These are phyloP conservation scores for Pichia heedii DNA, from an alignment of 805 yeast genomes.

Conservation along the genomic window DNA sequence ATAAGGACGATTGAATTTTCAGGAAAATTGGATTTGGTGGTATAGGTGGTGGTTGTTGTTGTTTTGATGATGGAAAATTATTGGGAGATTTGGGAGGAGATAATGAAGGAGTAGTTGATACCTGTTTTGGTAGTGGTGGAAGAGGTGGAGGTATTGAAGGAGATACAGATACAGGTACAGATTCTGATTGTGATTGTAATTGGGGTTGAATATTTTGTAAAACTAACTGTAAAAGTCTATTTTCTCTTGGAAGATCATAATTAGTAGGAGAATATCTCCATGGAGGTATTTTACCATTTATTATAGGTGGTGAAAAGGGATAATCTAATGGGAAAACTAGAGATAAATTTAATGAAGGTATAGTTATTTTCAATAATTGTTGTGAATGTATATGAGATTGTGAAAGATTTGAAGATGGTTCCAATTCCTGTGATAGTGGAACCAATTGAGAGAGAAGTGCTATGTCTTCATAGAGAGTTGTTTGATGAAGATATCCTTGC, in stretches of 20 bases:
- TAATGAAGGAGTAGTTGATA: neutral
- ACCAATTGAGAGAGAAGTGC: no score
- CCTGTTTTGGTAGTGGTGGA: neutral
- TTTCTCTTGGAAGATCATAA: constrained; percentile 17
- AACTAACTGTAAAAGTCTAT: constrained; percentile 21
- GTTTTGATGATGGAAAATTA: no score
- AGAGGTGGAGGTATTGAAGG: constrained; percentile 1
- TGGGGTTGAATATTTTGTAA: no score
- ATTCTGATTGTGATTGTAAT: no score
- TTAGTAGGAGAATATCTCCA: constrained; percentile 12
- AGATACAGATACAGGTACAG: no score
- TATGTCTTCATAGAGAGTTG: no score
- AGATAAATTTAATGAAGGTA: neutral
- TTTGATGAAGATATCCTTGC: no score
- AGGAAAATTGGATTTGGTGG: constrained; percentile 22
- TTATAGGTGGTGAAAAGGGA: neutral
- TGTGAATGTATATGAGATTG: no score
- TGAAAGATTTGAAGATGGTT: no score
- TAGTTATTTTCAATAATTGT: no score
- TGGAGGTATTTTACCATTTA: neutral
- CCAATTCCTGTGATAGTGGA: no score
- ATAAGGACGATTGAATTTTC: neutral
- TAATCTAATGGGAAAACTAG: neutral
- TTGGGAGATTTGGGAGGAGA: no score
- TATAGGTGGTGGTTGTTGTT: constrained; percentile 17